Evolutionary conservation across 306 rosid species (phyloP), one percentile per base, ranked within the genome.

Genomic region (Potentilla sterilis): DNA sequence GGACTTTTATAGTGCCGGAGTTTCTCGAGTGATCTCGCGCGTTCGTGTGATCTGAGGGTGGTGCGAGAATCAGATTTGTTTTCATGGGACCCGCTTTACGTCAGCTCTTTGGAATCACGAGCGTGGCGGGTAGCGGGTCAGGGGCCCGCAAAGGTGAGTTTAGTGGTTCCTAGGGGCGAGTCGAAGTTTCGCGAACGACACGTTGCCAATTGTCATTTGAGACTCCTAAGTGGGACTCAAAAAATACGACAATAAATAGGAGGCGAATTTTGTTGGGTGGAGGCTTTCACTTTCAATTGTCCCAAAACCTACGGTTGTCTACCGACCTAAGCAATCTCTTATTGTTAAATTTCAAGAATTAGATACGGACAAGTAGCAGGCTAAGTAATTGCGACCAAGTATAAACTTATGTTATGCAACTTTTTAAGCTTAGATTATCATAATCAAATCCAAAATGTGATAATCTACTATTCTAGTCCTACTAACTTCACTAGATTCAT

Each of bases 151-250:
- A 44, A 8, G 34, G 59, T 70, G 84, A 80, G 72, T 76, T 75
- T 40, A n/a, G 70, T 11, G 48, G 34, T 15, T 87, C 85, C 84
- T 75, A 73, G 91, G 11, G n/a, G 19, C 48, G 28, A 63, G 76
- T 72, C 64, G 87, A 80, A 70, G 57, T 75, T 80, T 81, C 83
- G 9, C 32, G 81, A 83, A 58, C 80, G 79, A 75, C 88, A 85
- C 90, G 84, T 19, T 82, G 89, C 28, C 28, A 28, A 28, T 28
- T 28, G 28, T 28, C 28, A 28, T 28, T 28, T 28, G 28, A 28
- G 28, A 28, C 1, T 28, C 28, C 28, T 28, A 28, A 28, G 28
- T 28, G 28, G 28, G 28, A 28, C 28, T 28, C 28, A 28, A 28
- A 28, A n/a, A 28, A 28, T 28, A 28, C 28, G 28, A 28, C 28